Evolutionary conservation across 108 stramenopile species (phyloP).

Genomic region (Fistulifera solaris): DNA sequence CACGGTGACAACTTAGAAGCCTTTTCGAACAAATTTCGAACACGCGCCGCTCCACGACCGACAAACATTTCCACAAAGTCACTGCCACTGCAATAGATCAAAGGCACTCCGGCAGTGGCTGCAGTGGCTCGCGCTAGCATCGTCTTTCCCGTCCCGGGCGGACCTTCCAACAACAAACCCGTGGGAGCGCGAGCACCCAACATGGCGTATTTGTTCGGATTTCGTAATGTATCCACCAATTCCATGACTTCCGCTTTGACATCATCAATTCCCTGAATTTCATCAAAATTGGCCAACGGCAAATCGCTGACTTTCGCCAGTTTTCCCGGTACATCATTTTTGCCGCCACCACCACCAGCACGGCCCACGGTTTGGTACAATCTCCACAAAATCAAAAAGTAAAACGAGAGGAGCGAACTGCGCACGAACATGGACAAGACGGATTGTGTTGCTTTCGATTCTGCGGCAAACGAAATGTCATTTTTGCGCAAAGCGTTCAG

Average conservation of each 20-base stretch:
- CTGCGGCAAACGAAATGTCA: slow-evolving; percentile 57
- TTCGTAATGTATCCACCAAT: slow-evolving; percentile 70
- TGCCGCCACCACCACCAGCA: slow-evolving; percentile 22
- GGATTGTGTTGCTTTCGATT: slow-evolving; percentile 31
- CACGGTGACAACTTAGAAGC: slow-evolving; percentile 57
- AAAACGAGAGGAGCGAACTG: slow-evolving; percentile 40
- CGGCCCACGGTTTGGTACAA: slow-evolving; percentile 54
- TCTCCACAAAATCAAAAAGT: slow-evolving; percentile 48
- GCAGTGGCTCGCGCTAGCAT: slow-evolving; percentile 82
- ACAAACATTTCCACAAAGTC: slow-evolving; percentile 69
- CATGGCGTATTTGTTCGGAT: slow-evolving; percentile 78
- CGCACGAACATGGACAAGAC: slow-evolving; percentile 23
- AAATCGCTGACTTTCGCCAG: slow-evolving; percentile 31
- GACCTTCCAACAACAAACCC: slow-evolving; percentile 72
- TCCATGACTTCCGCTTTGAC: slow-evolving; percentile 86
- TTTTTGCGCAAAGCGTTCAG: slow-evolving; percentile 37
- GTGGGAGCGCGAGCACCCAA: slow-evolving; percentile 80
- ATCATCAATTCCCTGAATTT: slow-evolving; percentile 79
- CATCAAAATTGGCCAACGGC: slow-evolving; percentile 59
- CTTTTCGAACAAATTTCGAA: slow-evolving; percentile 78
- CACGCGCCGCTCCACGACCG: slow-evolving; percentile 87
- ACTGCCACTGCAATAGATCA: slow-evolving; percentile 74
- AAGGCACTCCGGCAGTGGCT: slow-evolving; percentile 74
- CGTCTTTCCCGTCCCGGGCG: slow-evolving; percentile 34
- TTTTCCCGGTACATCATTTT: slow-evolving; percentile 55